phyloP scores from a whole-genome alignment of 2,329 filamentous ascomycete species.

The Clarireedia hainanense region DNA sequence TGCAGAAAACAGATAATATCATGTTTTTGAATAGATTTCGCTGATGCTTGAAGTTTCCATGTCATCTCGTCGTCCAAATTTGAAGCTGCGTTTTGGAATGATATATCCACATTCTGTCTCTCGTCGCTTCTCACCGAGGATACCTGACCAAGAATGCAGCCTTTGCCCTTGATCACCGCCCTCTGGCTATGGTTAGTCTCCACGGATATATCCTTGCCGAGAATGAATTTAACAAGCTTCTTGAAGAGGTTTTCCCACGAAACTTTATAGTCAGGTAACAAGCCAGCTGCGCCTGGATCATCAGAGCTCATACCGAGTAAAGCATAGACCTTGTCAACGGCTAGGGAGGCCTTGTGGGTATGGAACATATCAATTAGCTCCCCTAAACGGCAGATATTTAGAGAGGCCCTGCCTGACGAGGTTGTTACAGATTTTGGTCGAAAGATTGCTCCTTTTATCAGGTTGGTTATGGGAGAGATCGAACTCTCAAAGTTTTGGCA shows the following conservation, averaged over 20 bases:
- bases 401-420: not conserved
- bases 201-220: not conserved
- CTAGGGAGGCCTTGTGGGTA: not conserved
- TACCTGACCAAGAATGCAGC: not conserved
- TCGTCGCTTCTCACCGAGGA: not conserved
- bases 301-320: not conserved
- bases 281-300: not conserved
- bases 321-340: not conserved
- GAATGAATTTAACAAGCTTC: not conserved
- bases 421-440: not conserved
- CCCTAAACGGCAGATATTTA: not conserved
- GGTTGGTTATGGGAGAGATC: not conserved
- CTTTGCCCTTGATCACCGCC: not conserved
- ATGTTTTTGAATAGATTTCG: not conserved
- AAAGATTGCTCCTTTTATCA: not conserved
- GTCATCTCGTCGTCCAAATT: accelerated
- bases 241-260: not conserved
- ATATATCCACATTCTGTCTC: not conserved
- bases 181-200: not conserved
- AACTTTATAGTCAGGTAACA: not conserved
- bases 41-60: not conserved
- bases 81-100: accelerated
- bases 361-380: not conserved
- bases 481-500: not conserved
- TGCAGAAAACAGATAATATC: not conserved